Conservation (phyloP, 306 rosid species). For the Inga leiocalycina region DNA sequence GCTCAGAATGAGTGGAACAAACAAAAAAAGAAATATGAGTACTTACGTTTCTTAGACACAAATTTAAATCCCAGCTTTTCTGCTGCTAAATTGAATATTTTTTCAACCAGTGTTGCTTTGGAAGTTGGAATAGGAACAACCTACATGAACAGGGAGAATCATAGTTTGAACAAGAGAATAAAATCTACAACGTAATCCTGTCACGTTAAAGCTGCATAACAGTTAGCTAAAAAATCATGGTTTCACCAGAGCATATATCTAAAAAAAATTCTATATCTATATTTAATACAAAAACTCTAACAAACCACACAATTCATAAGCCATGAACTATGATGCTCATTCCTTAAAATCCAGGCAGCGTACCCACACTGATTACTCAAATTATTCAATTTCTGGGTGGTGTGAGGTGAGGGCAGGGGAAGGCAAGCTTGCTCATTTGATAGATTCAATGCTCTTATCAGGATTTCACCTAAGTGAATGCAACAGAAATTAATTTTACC, state of each 20-base stretch:
- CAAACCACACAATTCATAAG: not conserved
- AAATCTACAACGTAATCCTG: slow-evolving; percentile 6
- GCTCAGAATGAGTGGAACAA: not conserved
- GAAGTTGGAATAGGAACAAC: slow-evolving; percentile 82
- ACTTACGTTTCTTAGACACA: slow-evolving; percentile 57
- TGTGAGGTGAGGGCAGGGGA: slow-evolving; percentile 5
- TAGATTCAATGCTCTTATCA: slow-evolving; percentile 1
- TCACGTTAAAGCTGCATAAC: slow-evolving; percentile 30
- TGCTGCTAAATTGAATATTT: slow-evolving; percentile 85
- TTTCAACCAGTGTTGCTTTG: slow-evolving; percentile 63
- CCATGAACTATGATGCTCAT: not conserved
- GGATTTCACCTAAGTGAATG: slow-evolving; percentile 27
- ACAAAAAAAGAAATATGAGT: slow-evolving; percentile 22
- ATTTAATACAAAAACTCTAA: not conserved
- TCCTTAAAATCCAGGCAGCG: not conserved
- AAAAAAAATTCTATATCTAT: not conserved
- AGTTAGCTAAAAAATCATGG: slow-evolving; percentile 10
- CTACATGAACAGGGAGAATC: slow-evolving; percentile 49
- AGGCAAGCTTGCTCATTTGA: slow-evolving; percentile 27
- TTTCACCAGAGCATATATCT: slow-evolving; percentile 10
- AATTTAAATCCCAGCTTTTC: slow-evolving; percentile 79
- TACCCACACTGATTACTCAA: slow-evolving; percentile 10
- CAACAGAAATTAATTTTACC: slow-evolving; percentile 49
- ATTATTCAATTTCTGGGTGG: slow-evolving; percentile 2
- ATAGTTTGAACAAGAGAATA: slow-evolving; percentile 7